Percentiles rank a stretch among this genome's conserved stretches.
Conservation (phyloP, 2,329 filamentous ascomycete species). For the Graphiopsis chlorocephala region DNA sequence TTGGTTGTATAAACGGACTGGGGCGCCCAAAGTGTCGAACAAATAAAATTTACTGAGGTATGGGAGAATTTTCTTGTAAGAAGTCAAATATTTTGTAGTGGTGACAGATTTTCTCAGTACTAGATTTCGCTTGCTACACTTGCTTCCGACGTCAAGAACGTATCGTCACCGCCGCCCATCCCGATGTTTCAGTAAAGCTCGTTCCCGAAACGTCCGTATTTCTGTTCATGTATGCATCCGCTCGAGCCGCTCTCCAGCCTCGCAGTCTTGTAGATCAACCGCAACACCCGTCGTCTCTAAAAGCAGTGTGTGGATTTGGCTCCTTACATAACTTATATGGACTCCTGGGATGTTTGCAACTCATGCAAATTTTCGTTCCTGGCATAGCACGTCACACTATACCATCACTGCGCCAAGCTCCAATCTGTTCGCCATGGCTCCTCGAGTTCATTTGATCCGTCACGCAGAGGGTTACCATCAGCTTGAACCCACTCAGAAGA, state of each 20-base stretch:
- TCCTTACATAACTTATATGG: neutral
- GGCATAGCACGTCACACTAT: no score
- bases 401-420: neutral
- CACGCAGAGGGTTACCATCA: slow-evolving; percentile 24
- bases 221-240: neutral
- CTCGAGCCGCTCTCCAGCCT: neutral
- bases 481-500: neutral
- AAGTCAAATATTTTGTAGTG: neutral
- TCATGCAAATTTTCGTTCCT: neutral
- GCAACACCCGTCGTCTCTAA: neutral
- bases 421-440: no score
- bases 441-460: slow-evolving; percentile 23
- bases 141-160: neutral
- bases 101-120: neutral
- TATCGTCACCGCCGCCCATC: neutral
- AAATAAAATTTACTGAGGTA: neutral
- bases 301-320: neutral
- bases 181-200: neutral
- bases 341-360: neutral
- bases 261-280: neutral
- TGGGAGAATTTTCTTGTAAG: neutral
- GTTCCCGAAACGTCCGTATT: neutral
- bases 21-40: neutral
- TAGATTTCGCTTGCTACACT: neutral
- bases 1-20: neutral